Conservation (phyloP, 805 yeast genomes). For the Metschnikowia amazonensis region DNA sequence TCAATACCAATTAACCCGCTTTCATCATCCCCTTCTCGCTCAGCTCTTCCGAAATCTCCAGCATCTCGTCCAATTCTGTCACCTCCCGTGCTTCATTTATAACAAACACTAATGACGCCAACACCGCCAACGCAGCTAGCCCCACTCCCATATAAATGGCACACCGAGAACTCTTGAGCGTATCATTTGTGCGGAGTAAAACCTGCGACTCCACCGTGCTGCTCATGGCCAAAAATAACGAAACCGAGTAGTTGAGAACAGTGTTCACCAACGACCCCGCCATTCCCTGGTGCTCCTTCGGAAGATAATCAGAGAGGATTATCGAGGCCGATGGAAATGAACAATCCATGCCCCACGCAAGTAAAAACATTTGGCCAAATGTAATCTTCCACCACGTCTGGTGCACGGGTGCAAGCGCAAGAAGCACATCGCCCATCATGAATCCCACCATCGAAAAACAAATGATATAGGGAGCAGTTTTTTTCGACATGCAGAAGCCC, state of each 20-base stretch:
- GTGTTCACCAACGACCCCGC: slow-evolving; percentile 74
- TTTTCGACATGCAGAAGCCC: slow-evolving; percentile 43
- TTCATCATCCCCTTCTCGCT: not conserved
- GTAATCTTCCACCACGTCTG: slow-evolving; percentile 59
- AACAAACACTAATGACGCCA: slow-evolving; percentile 24
- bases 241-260: slow-evolving; percentile 64
- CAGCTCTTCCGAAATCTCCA: not conserved
- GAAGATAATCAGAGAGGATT: slow-evolving; percentile 55
- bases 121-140: slow-evolving; percentile 46
- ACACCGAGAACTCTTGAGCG: slow-evolving; percentile 47
- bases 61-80: not conserved
- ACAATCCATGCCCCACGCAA: slow-evolving; percentile 74
- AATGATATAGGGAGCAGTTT: slow-evolving; percentile 50
- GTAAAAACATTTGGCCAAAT: slow-evolving; percentile 52
- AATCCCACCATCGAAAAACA: slow-evolving; percentile 52
- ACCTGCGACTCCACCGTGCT: slow-evolving; percentile 52
- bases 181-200: slow-evolving; percentile 7
- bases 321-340: slow-evolving; percentile 74
- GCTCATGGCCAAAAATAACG: slow-evolving; percentile 67
- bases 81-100: slow-evolving; percentile 4
- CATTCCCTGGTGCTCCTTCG: slow-evolving; percentile 66
- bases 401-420: slow-evolving; percentile 53
- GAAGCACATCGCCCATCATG: slow-evolving; percentile 48
- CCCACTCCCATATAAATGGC: slow-evolving; percentile 64
- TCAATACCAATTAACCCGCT: no score